Evolutionary conservation across 257 asterid genomes (phyloP), one percentile per base, ranked within the genome.

Genomic region (Striga asiatica): DNA sequence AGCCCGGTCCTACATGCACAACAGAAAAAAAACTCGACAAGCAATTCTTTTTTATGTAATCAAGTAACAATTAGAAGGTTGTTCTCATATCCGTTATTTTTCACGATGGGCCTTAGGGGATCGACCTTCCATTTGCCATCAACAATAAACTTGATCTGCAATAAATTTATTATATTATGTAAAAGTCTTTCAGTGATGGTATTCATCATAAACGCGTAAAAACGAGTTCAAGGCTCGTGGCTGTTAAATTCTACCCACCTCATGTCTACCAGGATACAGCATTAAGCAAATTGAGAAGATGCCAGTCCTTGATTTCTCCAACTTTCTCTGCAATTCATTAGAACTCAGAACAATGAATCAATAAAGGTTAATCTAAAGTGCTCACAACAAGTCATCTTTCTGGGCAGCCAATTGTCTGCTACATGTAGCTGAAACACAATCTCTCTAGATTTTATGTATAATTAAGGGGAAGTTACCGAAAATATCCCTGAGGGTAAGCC

Each of bases 191-290:
- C n/a, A 23, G 20, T 19, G 2, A 29, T 42, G 5, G 8, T 18
- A 68, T 21, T 16, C 42, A 50, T 38, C 11, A 31, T 56, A 23
- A 32, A 34, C 20, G 60, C 34, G 43, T 51, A 47, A 17, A 18
- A 55, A 43, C 32, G 13, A 14, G 17, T n/a, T 4, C 1, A 4
- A 46, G 11, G 21, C 12, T n/a, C n/a, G n/a, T 61, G 67, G 13
- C 35, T 13, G 52, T 23, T 19, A 41, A 5, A 6, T n/a, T 10
- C 39, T 34, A 41, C 66, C 17, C 65, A 88, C 99, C 94, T 92
- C 99, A 8, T 92, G 82, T 78, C 77, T 82, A 55, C 99, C 99
- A 0, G 95, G 99, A 62, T 91, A 84, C 70, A 87, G 76, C 85
- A 58, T 81, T 47, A 92, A 70, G 79, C 56, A 60, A 47, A 74